Percentiles rank a stretch among this genome's conserved stretches.
phyloP scores from a whole-genome alignment of 495 filamentous ascomycete species.

The Apodospora peruviana region DNA sequence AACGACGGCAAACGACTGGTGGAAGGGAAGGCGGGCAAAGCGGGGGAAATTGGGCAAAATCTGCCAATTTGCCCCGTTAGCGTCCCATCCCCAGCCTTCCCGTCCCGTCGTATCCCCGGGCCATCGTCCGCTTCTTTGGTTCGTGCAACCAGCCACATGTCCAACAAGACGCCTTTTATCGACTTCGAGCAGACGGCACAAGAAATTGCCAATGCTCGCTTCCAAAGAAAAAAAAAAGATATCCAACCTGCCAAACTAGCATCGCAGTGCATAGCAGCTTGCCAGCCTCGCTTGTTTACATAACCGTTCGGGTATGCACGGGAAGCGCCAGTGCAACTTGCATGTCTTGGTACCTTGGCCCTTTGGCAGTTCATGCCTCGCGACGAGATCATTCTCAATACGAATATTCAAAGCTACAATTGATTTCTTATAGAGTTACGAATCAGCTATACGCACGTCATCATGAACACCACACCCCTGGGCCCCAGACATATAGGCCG shows the following conservation, averaged over 20 bases:
- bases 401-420: too few relatives aligned
- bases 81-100: not conserved
- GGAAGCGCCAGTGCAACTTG: slow-evolving; percentile 6
- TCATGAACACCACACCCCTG: too few relatives aligned
- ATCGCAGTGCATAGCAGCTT: not conserved
- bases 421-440: too few relatives aligned
- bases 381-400: too few relatives aligned
- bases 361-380: not conserved
- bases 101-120: too few relatives aligned
- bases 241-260: too few relatives aligned
- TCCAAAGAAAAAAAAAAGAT: too few relatives aligned
- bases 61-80: not conserved
- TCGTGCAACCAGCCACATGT: too few relatives aligned
- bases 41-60: not conserved
- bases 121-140: too few relatives aligned
- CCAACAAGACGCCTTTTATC: not conserved
- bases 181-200: not conserved
- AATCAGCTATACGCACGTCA: too few relatives aligned
- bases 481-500: too few relatives aligned
- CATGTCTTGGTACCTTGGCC: not conserved
- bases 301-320: not conserved
- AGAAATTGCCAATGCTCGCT: not conserved
- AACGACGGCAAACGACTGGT: not conserved
- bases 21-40: not conserved
- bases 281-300: not conserved